Conservation (phyloP, 2,329 filamentous ascomycete genomes). For the Mycogone perniciosa region DNA sequence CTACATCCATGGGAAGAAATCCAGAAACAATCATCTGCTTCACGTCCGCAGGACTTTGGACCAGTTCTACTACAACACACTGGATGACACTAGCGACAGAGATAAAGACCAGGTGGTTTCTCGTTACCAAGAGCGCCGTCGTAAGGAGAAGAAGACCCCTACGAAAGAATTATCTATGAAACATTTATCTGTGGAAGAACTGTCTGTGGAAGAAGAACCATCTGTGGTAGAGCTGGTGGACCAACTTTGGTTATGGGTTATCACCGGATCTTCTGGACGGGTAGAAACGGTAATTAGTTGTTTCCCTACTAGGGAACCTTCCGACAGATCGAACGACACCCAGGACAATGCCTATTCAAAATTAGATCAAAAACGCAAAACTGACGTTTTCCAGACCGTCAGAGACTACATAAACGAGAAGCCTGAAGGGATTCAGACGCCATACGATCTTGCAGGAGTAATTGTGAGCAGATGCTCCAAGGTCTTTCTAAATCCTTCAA, state of each 20-base stretch:
- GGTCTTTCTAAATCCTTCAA: neutral
- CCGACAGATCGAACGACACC: neutral
- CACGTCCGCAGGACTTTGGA: neutral
- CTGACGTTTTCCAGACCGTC: neutral
- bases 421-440: neutral
- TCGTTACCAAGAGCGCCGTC: no score
- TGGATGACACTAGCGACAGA: neutral
- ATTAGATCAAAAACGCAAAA: neutral
- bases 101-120: neutral
- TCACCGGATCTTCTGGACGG: neutral
- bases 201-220: no score
- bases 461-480: neutral
- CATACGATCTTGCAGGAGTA: neutral
- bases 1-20: neutral
- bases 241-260: neutral
- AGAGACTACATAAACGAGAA: neutral
- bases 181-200: no score
- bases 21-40: neutral
- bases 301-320: neutral
- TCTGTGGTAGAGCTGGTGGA: neutral
- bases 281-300: neutral
- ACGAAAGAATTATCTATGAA: no score
- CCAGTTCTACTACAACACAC: neutral
- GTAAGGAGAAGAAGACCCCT: no score
- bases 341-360: neutral